phyloP scores from a whole-genome alignment of 192 early-diverging fungal genomes.

The Coemansia sp. region DNA sequence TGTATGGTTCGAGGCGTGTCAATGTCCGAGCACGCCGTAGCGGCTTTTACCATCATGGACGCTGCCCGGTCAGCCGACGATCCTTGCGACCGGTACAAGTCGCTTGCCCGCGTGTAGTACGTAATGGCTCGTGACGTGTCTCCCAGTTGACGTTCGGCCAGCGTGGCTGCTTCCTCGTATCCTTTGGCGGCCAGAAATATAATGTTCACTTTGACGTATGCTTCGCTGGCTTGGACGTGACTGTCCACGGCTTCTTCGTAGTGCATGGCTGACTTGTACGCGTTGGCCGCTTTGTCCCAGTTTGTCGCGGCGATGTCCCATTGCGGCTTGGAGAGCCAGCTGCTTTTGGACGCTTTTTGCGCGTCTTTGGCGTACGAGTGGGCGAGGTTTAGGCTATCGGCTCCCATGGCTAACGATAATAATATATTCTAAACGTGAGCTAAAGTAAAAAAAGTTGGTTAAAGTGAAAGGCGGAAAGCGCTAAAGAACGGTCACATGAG shows the following conservation, averaged over 20 bases:
- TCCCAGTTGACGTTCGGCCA: constrained; percentile 32
- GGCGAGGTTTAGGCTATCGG: constrained; percentile 37
- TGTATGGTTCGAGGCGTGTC: constrained; percentile 33
- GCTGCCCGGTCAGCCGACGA: constrained; percentile 44
- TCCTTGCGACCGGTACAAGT: constrained; percentile 42
- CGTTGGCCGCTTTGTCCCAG: constrained; percentile 47
- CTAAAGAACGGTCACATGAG: neutral
- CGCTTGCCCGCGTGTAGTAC: constrained; percentile 45
- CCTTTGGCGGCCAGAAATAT: constrained; percentile 41
- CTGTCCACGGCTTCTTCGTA: constrained; percentile 40
- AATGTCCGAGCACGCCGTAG: constrained; percentile 31
- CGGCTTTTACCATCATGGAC: constrained; percentile 48
- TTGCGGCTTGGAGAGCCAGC: constrained; percentile 50
- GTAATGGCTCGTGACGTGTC: constrained; percentile 23
- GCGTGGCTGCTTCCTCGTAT: constrained; percentile 29
- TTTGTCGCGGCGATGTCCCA: constrained; percentile 46
- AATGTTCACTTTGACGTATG: constrained; percentile 37
- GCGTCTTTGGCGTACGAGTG: constrained; percentile 43
- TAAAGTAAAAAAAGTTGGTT: too few species aligned
- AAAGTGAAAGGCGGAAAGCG: neutral
- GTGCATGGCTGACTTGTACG: constrained; percentile 36
- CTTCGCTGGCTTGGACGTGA: constrained; percentile 37
- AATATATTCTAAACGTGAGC: too few species aligned
- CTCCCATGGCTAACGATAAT: constrained; percentile 17
- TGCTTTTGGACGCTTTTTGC: constrained; percentile 47